phyloP scores from a whole-genome alignment of 345 rosid species.

The Raphanus sativus region DNA sequence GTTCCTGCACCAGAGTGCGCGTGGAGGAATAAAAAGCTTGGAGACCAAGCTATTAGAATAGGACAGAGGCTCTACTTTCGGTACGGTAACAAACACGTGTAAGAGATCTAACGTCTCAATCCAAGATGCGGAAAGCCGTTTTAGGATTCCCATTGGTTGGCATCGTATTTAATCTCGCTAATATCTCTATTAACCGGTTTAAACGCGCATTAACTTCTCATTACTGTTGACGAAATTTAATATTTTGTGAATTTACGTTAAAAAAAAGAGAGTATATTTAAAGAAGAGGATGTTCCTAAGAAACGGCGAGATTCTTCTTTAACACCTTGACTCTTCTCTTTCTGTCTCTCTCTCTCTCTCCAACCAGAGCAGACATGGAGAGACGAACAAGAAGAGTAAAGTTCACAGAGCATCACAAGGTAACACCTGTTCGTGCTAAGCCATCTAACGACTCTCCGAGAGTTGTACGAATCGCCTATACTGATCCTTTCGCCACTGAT shows the following conservation, averaged over 20 bases:
- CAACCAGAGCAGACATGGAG: constrained; percentile 23
- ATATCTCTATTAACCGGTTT: constrained; percentile 2
- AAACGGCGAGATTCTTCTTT: constrained; percentile 25
- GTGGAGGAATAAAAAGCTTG: constrained; percentile 17
- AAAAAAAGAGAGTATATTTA: constrained; percentile 12
- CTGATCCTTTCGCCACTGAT: constrained; percentile 38
- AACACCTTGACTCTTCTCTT: constrained; percentile 20
- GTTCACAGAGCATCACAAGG: constrained; percentile 35
- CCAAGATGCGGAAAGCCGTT: constrained; percentile 36
- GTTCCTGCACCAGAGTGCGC: background rate
- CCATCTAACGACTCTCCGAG: constrained; percentile 18
- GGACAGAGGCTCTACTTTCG: constrained; percentile 18
- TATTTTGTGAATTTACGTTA: constrained; percentile 4
- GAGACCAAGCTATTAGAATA: constrained; percentile 33
- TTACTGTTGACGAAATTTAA: constrained; percentile 5
- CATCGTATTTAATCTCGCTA: background rate
- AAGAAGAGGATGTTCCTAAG: constrained; percentile 9
- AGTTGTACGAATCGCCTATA: constrained; percentile 23
- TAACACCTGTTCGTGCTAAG: background rate
- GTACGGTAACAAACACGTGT: constrained; percentile 36
- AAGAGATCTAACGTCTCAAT: constrained; percentile 33
- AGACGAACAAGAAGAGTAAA: constrained; percentile 38
- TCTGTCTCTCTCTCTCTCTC: background rate
- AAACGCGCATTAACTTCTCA: background rate
- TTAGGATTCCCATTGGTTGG: constrained; percentile 1